Evolutionary conservation across 2,329 filamentous ascomycete species (phyloP).

Genomic region (Monilinia fructigena): DNA sequence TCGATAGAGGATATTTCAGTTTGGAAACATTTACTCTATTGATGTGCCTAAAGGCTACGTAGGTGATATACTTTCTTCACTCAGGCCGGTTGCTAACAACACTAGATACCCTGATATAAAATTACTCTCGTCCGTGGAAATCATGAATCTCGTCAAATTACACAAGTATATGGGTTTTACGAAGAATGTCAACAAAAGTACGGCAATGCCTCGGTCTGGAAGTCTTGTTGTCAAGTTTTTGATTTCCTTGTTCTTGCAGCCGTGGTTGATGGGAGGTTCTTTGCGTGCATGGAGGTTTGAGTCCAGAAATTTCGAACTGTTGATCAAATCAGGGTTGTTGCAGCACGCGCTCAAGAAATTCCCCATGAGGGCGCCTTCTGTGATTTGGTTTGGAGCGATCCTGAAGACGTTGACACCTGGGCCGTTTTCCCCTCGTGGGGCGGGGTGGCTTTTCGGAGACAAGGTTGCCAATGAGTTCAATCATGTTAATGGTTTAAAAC

Average conservation of each 20-base stretch:
- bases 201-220: conserved; percentile 75
- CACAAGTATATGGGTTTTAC: conserved; percentile 76
- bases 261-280: conserved; percentile 73
- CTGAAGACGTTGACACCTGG: conserved; percentile 70
- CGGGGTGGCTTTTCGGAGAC: conserved; percentile 55
- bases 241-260: conserved; percentile 74
- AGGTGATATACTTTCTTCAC: conserved; percentile 33
- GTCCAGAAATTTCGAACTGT: conserved; percentile 73
- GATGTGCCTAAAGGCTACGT: conserved; percentile 72
- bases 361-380: conserved; percentile 76
- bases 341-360: conserved; percentile 72
- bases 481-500: conserved; percentile 69
- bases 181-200: conserved; percentile 77
- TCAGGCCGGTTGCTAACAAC: conserved; percentile 25
- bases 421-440: conserved; percentile 65
- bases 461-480: conserved; percentile 76
- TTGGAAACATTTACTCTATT: conserved; percentile 71
- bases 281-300: conserved; percentile 70
- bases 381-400: conserved; percentile 74
- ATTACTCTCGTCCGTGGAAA: conserved; percentile 73
- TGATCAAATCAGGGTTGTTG: conserved; percentile 73
- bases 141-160: conserved; percentile 75
- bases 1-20: conserved; percentile 72
- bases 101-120: conserved; percentile 64
- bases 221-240: conserved; percentile 75